phyloP scores from a whole-genome alignment of 2,329 filamentous ascomycete genomes.

The Xylariaceae sp. region DNA sequence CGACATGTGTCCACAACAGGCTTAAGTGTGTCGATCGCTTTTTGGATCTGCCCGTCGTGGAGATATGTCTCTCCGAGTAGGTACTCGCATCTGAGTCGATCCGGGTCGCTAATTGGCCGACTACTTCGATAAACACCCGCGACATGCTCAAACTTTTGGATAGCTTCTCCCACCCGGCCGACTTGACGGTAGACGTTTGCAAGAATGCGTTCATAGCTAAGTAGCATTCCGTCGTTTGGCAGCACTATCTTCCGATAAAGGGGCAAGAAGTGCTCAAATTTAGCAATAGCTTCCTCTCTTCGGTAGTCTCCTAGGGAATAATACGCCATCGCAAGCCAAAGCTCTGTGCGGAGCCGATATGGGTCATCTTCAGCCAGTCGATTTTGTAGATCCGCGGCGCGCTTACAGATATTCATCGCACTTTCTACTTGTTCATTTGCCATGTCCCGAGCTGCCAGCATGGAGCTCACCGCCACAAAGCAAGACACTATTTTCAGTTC shows the following conservation, averaged over 20 bases:
- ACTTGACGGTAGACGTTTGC: not conserved
- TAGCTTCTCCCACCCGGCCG: not conserved
- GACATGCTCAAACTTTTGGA: not conserved
- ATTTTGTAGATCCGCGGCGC: too few relatives aligned
- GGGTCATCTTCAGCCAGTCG: too few relatives aligned
- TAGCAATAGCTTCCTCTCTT: conserved; percentile 2
- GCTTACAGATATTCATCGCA: too few relatives aligned
- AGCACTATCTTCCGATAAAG: not conserved
- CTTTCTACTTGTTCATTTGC: too few relatives aligned
- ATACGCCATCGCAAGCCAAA: too few relatives aligned
- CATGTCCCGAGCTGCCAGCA: too few relatives aligned
- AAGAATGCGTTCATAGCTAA: not conserved
- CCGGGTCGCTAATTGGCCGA: not conserved
- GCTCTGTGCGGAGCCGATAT: too few relatives aligned
- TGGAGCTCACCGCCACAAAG: too few relatives aligned
- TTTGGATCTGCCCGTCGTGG: not conserved
- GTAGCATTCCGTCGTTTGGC: not conserved
- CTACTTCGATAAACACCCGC: not conserved
- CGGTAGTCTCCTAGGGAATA: too few relatives aligned
- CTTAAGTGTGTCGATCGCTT: conserved; percentile 1
- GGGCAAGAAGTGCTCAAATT: conserved; percentile 2
- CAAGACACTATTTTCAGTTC: too few relatives aligned
- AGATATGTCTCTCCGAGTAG: not conserved
- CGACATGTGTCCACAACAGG: not conserved
- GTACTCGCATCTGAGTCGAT: conserved; percentile 1